phyloP scores from a whole-genome alignment of 306 rosid genomes.

The Argentina anserina region DNA sequence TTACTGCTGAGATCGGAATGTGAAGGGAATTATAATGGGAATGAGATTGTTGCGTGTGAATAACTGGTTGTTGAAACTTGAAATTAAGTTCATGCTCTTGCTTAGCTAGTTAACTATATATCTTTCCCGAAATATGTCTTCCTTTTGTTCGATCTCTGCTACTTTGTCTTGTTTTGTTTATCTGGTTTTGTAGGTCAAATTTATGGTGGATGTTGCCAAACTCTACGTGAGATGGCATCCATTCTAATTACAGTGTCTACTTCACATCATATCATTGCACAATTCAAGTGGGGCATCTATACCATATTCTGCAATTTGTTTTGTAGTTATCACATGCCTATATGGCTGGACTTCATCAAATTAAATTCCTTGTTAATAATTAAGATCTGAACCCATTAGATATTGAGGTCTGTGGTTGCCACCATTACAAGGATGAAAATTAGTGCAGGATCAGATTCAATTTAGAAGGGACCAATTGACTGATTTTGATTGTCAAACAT shows the following conservation, averaged over 20 bases:
- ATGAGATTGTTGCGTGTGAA: conserved; percentile 11
- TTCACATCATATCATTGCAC: conserved; percentile 5
- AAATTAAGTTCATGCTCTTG: not conserved
- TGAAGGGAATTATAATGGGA: conserved; percentile 5
- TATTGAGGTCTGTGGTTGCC: not conserved
- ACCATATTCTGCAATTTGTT: conserved; percentile 11
- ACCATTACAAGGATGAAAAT: not conserved
- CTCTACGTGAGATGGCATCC: conserved; percentile 25
- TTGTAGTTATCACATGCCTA: not conserved
- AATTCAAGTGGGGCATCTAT: conserved; percentile 17
- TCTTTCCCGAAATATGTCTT: not conserved
- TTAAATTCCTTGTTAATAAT: not conserved
- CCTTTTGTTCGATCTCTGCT: not conserved
- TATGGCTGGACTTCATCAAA: not conserved
- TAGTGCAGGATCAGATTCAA: conserved; percentile 24
- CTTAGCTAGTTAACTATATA: not conserved
- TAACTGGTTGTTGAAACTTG: not conserved
- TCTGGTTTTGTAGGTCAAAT: conserved; percentile 8
- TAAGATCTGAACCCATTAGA: not conserved
- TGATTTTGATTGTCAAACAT: conserved; percentile 33
- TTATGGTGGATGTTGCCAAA: conserved; percentile 1
- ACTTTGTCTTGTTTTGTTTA: not conserved
- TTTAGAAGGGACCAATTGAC: conserved; percentile 3
- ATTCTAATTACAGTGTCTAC: conserved; percentile 6
- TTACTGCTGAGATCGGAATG: not conserved